Evolutionary conservation across 331 rosid genomes (phyloP).

Genomic region (Quercus lobata): DNA sequence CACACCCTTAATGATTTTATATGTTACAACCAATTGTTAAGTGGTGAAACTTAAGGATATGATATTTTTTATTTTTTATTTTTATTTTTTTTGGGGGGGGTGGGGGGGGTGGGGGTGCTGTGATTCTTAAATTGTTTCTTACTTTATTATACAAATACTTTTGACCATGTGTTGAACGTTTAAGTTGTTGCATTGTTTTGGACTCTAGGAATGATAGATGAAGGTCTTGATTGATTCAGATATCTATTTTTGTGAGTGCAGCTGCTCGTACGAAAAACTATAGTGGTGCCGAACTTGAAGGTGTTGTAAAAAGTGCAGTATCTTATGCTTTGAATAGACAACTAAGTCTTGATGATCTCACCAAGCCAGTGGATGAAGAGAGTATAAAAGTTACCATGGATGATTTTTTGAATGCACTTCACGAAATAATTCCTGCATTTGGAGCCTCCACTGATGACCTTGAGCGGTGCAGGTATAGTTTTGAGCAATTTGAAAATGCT

Average conservation of each 20-base stretch:
- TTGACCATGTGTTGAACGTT: too few species aligned
- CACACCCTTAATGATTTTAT: conserved; percentile 4
- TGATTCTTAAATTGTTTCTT: too few species aligned
- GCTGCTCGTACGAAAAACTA: conserved; percentile 98
- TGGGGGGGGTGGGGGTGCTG: too few species aligned
- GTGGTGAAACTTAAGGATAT: conserved; percentile 9
- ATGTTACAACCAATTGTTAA: conserved; percentile 10
- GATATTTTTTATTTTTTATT: too few species aligned
- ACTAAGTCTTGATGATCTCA: conserved; percentile 87
- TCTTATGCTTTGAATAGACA: conserved; percentile 96
- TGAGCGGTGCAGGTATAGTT: conserved; percentile 82
- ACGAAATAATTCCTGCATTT: conserved; percentile 81
- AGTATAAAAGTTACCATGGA: conserved; percentile 90
- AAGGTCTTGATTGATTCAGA: conserved; percentile 8
- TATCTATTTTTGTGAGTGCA: conserved; percentile 31
- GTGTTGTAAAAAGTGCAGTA: conserved; percentile 99
- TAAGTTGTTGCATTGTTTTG: not conserved
- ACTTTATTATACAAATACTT: too few species aligned
- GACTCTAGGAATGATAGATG: conserved; percentile 1
- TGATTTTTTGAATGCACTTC: conserved; percentile 83
- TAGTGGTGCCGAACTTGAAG: conserved; percentile 99
- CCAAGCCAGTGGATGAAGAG: conserved; percentile 96
- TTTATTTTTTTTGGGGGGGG: not conserved
- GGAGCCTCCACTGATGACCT: conserved; percentile 99
- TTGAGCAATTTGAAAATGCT: not conserved